Evolutionary conservation across 176 grass and related monocot genomes (phyloP), one percentile per base, ranked within the genome.

Genomic region (Musa itinerans): DNA sequence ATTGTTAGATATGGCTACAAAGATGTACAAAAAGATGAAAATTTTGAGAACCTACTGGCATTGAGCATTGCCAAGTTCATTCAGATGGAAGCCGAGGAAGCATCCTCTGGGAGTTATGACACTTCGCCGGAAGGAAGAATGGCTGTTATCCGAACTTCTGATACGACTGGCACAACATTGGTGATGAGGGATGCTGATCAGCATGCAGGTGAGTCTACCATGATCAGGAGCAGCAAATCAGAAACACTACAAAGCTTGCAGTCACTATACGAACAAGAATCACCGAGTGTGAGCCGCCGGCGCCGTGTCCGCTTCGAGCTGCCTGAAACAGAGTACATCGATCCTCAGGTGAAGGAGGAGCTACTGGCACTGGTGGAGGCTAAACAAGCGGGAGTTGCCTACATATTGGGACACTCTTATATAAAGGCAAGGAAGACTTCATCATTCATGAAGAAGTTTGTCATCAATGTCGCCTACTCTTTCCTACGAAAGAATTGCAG

Each of bases 51-150:
- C 82, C 81, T 89, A 69, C 57, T 97, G 55, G 89, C 93, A 14
- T 82, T 97, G 85, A 97, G 82, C 86, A 97, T 97, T 83, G 93
- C 90, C 13, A 97, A 90, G 79, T 97, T 97, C 82, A 87, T 97
- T 79, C 80, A 93, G 87, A 85, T 93, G 93, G 93, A 97, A 80
- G 86, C 93, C 0, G 93, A 97, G 81, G 90, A 97, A 82, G 75
- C 57, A 16, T 78, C 85, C 26, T 49, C 66, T 1, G 76, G 85
- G 69, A 84, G 79, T 69, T 97, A 89, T 63, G 93, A 97, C 43
- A 82, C 79, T 0, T 85, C 87, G 23, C 92, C 89, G 29, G 93
- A 97, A 86, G 93, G 93, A 61, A 85, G 93, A 75, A 97, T 97
- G 93, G 93, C 93, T 1, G 86, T 97, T 56, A 97, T 97, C 85